Evolutionary conservation across 768 basidiomycete genomes (phyloP).

Genomic region (Wakefieldia striispora): DNA sequence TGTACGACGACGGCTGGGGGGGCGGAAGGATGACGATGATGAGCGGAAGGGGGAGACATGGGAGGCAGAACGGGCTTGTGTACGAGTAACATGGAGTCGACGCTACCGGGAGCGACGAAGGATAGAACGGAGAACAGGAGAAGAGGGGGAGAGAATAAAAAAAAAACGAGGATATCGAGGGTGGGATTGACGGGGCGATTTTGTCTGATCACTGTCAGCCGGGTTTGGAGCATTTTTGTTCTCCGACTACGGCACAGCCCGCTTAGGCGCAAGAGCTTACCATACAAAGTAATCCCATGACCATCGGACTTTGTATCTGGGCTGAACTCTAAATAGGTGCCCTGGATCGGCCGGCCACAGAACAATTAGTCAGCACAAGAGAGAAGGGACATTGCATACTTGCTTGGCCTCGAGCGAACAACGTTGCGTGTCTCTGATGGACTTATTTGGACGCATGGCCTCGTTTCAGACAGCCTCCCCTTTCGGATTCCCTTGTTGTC

Average conservation of each 20-base stretch:
- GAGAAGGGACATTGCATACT: neutral
- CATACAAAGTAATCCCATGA: conserved; percentile 11
- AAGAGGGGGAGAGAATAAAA: neutral
- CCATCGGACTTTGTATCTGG: conserved; percentile 26
- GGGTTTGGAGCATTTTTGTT: conserved; percentile 32
- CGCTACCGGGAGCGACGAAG: conserved; percentile 12
- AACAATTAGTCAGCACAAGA: neutral
- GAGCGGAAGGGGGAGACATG: conserved; percentile 36
- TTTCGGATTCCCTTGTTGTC: neutral
- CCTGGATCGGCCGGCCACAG: conserved; percentile 5
- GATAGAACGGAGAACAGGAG: neutral
- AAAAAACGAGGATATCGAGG: conserved; percentile 29
- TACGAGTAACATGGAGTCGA: conserved; percentile 39
- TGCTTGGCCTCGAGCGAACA: too few relatives aligned
- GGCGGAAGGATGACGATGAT: conserved; percentile 68
- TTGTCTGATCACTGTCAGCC: conserved; percentile 32
- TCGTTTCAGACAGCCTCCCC: conserved; percentile 18
- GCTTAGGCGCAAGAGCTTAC: conserved; percentile 26
- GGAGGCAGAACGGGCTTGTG: conserved; percentile 36
- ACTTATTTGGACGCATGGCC: too few relatives aligned
- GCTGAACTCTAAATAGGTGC: conserved; percentile 22
- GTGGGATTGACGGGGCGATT: conserved; percentile 26
- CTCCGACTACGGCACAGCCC: conserved; percentile 34
- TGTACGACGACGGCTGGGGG: conserved; percentile 66
- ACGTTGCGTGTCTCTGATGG: too few relatives aligned